These are phyloP conservation scores for Paramyrothecium sp. DNA, from an alignment of 2,329 filamentous ascomycete genomes.

Conservation along the genomic window DNA sequence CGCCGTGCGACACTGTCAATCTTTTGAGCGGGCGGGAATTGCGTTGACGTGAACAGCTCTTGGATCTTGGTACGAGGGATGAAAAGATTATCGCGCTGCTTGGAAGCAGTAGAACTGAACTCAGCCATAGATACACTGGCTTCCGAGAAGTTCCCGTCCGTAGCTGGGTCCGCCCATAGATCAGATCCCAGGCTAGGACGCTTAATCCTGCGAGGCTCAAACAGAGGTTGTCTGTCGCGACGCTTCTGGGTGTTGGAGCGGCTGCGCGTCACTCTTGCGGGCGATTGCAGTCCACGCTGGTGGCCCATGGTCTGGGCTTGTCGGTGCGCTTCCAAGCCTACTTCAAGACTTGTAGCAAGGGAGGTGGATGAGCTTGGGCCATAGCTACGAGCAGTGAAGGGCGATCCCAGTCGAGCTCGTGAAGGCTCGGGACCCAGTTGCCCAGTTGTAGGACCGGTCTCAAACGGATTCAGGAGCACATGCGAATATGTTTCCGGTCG, in stretches of 20 bases:
- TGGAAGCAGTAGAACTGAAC: constrained; percentile 31
- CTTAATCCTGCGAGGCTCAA: constrained; percentile 47
- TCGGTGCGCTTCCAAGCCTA: constrained; percentile 29
- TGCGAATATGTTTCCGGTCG: constrained; percentile 11
- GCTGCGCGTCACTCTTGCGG: constrained; percentile 48
- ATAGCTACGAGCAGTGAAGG: constrained; percentile 58
- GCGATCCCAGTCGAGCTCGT: constrained; percentile 47
- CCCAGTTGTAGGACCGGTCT: constrained; percentile 2
- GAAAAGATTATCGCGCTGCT: constrained; percentile 34
- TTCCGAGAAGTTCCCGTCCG: constrained; percentile 16
- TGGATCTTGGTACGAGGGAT: constrained; percentile 41
- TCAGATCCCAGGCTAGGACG: constrained; percentile 55
- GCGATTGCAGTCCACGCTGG: constrained; percentile 51
- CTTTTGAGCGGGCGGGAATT: not conserved
- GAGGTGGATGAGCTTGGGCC: constrained; percentile 58
- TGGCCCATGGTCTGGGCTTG: constrained; percentile 50
- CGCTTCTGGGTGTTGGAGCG: constrained; percentile 56
- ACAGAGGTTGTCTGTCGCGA: constrained; percentile 42
- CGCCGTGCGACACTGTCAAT: too few species aligned
- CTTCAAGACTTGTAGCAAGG: constrained; percentile 35
- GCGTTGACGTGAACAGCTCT: constrained; percentile 33
- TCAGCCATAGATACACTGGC: constrained; percentile 19
- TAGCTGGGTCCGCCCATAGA: constrained; percentile 47
- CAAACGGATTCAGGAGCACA: too few species aligned
- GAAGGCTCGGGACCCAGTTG: constrained; percentile 18